Conservation (phyloP, 106 monocot genomes). For the Phalaenopsis aphrodite region DNA sequence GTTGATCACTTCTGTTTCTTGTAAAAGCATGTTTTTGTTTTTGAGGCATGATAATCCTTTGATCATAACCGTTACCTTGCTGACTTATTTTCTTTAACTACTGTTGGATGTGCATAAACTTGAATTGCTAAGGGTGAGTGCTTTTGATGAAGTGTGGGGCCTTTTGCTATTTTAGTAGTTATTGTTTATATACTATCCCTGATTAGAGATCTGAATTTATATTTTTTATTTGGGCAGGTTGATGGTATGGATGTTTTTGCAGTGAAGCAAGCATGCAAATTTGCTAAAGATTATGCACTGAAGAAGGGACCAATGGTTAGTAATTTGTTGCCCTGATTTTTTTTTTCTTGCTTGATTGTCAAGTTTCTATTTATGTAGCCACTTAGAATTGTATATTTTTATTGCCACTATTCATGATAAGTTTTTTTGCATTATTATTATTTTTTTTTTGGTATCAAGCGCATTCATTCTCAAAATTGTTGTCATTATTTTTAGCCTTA, state of each 20-base stretch:
- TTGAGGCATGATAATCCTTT: no score
- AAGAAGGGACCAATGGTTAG: conserved; percentile 58
- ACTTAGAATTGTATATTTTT: neutral
- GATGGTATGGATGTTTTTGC: conserved; percentile 66
- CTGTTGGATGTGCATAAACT: no score
- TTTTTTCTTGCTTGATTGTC: neutral
- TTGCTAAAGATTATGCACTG: conserved; percentile 52
- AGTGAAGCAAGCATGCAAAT: conserved; percentile 55
- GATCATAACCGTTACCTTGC: no score
- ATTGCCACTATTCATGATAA: neutral
- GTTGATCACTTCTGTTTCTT: no score
- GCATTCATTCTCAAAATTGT: neutral
- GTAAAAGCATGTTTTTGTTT: no score
- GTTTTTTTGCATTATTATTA: neutral
- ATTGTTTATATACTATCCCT: no score
- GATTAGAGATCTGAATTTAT: neutral
- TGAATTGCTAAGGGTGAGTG: no score
- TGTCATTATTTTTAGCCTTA: neutral
- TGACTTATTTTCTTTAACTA: no score
- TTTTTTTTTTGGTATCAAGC: neutral
- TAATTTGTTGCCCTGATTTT: neutral
- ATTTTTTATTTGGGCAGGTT: conserved; percentile 12
- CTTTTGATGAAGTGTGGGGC: no score
- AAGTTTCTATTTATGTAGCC: neutral
- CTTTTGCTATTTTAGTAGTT: no score